phyloP scores from a whole-genome alignment of 192 early-diverging fungal species.

The Thoreauomyces humboldtii region DNA sequence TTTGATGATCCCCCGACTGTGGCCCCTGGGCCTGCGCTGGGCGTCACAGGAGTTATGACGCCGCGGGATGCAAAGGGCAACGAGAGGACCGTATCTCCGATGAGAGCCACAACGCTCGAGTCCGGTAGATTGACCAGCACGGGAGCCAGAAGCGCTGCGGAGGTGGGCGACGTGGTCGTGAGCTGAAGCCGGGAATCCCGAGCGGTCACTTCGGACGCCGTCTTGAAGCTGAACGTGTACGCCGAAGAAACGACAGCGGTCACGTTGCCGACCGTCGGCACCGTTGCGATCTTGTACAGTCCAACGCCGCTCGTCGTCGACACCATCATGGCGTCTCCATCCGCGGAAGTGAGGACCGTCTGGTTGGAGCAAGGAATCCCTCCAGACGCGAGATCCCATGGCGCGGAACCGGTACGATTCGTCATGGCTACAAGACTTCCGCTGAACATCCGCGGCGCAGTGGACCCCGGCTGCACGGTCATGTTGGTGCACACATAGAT shows the following conservation, averaged over 20 bases:
- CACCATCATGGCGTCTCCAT: background rate
- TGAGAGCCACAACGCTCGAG: background rate
- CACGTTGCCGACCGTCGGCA: background rate
- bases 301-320: background rate
- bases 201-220: background rate
- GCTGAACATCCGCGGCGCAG: background rate
- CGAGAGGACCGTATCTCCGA: background rate
- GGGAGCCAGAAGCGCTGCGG: background rate
- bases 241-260: background rate
- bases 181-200: background rate
- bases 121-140: background rate
- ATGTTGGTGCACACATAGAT: slow-evolving; percentile 12
- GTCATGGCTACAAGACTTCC: background rate
- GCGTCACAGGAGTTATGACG: too few species aligned
- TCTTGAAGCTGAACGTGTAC: background rate
- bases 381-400: background rate
- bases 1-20: too few species aligned
- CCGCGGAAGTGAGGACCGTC: background rate
- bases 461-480: too few species aligned
- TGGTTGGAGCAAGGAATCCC: slow-evolving; percentile 1
- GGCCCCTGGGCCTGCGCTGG: too few species aligned
- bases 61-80: slow-evolving; percentile 2
- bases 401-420: background rate
- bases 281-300: background rate
- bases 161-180: background rate